Base-by-base conservation (phyloP, 2,329 filamentous ascomycete species). In the Fusarium xylarioides region DNA sequence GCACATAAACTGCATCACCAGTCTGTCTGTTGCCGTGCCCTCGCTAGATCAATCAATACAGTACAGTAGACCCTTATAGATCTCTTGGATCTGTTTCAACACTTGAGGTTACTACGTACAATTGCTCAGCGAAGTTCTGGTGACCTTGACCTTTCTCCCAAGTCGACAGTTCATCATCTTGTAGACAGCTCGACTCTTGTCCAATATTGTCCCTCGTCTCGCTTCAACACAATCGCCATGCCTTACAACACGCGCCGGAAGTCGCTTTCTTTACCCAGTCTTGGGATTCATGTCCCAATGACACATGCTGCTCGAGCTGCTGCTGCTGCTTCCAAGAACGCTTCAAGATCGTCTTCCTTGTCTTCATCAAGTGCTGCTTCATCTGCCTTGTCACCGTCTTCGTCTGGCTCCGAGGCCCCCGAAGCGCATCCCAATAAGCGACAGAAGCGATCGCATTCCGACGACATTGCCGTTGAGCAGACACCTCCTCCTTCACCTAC, bases 171-270 rank as follows among this genome's bases (percentile, higher is more conserved):
- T 38, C 43, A 56, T 56, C 46, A 63, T 67, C 49, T 69, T 57
- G 74, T 70, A 74, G 59, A 71, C 58, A 54, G 59, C 58, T 64
- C 40, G 38, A 46, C 53, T 65, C 46, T 65, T 56, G 18, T 47
- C 46, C 44, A 49, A 57, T 55, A 26, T 44, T 64, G 54, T 56
- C 37, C 49, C 60, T 57, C 46, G 53, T 59, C 70, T 50, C 59
- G 40, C 54, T 60, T 66, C 49, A 67, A 61, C 56, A 59, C 63
- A 50, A 38, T 71, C 68, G 63, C 55, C 73, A 97, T 97, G 94
- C 93, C 92, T 80, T 98, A 98, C 88, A 97, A 98, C 84, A 98
- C 95, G 76, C 93, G 95, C 84, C 92, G 95, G 83, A 98, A 98
- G 87, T 97, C 95, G 80, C 87, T 99, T 76, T 98, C 95, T 71